Percentiles rank a stretch among this genome's conserved stretches.
Evolutionary conservation across 345 rosid genomes (phyloP).

Genomic region (Carallia pectinifolia): DNA sequence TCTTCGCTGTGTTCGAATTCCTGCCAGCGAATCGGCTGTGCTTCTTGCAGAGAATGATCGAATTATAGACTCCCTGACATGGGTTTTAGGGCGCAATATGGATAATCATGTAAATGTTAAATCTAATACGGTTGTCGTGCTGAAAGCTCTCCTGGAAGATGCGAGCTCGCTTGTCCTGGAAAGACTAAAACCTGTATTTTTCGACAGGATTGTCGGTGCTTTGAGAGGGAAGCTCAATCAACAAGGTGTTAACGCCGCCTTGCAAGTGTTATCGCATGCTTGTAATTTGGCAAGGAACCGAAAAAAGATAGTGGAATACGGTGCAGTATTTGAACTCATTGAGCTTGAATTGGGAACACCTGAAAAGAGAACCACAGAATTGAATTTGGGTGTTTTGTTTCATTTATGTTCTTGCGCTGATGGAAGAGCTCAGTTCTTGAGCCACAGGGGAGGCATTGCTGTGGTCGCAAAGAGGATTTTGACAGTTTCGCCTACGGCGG

Average conservation of each 20-base stretch:
- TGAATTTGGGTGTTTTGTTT: constrained; percentile 47
- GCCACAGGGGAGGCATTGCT: constrained; percentile 55
- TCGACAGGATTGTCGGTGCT: constrained; percentile 38
- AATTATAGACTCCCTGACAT: constrained; percentile 45
- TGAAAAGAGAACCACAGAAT: constrained; percentile 51
- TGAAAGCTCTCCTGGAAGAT: constrained; percentile 38
- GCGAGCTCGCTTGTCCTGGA: constrained; percentile 39
- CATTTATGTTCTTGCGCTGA: constrained; percentile 66
- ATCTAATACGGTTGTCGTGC: constrained; percentile 40
- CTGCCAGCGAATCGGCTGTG: constrained; percentile 32
- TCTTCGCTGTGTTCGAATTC: constrained; percentile 39
- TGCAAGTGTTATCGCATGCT: constrained; percentile 44
- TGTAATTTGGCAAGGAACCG: constrained; percentile 61
- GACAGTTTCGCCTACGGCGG: constrained; percentile 45
- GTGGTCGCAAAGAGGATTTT: constrained; percentile 52
- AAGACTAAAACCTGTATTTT: constrained; percentile 46
- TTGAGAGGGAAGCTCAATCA: constrained; percentile 34
- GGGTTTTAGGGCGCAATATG: constrained; percentile 40
- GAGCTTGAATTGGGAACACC: constrained; percentile 55
- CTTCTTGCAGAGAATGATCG: constrained; percentile 31
- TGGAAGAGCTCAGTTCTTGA: constrained; percentile 60
- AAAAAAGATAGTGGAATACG: constrained; percentile 44
- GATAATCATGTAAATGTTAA: constrained; percentile 26
- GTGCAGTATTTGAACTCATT: constrained; percentile 56
- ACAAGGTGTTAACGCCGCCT: constrained; percentile 47